Evolutionary conservation across 768 basidiomycete species (phyloP), one percentile per base, ranked within the genome.

Genomic region (Trametes cubensis): DNA sequence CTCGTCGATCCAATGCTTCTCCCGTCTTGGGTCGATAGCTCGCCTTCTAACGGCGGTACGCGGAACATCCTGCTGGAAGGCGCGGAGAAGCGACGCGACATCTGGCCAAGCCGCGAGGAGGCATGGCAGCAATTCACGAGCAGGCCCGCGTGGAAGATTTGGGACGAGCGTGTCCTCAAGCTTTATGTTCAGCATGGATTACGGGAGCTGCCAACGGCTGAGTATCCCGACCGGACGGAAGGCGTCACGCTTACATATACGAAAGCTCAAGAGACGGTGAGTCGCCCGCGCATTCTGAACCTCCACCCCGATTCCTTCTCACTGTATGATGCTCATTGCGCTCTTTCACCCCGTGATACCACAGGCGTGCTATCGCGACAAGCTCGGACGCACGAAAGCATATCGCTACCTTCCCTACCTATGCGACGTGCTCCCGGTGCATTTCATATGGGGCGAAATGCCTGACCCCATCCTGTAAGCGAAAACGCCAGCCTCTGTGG

Each of bases 181-280:
- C 23, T 60, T 4, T 60, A 55, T n/a, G 48, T 58, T 10, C 26
- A 42, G 39, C 26, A 50, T 15, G 57, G 57, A 8, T 21, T 58
- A 39, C 68, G 78, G 20, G 54, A 73, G 6, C 68, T 82, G 15
- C 81, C 82, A 4, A 81, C 79, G 0, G 59, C 59, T 11, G 73
- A 74, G 14, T 79, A 83, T 66, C 78, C 83, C 0, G 75, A 80
- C 53, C 71, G 75, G 58, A 72, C 68, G n/a, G 72, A 76, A 46
- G 82, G 81, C 17, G 79, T 85, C 6, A 83, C 82, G 14, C 70
- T 84, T 15, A 81, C 76, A 62, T 84, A 83, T 63, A 75, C 73
- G 15, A 78, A 78, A 30, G 57, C 59, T 13, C 81, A 82, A 55
- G 83, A 85, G 73, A 73, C 77, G 20, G 71, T 72, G 26, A 18